Evolutionary conservation across 2,329 filamentous ascomycete genomes (phyloP).

Genomic region (Diaporthe citriasiana): DNA sequence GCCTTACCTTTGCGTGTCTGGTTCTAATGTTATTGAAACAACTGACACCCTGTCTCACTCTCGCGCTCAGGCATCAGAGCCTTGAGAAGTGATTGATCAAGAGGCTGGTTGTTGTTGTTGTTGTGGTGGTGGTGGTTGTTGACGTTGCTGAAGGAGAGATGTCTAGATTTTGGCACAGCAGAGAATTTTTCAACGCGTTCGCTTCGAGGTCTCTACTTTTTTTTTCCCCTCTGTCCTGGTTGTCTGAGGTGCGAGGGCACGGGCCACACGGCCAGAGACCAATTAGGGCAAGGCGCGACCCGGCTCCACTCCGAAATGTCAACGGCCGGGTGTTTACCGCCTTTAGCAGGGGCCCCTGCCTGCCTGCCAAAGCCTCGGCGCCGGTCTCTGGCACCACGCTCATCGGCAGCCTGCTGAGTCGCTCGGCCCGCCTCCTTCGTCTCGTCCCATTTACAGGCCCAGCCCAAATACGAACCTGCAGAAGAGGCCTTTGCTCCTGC

Average conservation of each 20-base stretch:
- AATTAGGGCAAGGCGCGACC: slow-evolving; percentile 7
- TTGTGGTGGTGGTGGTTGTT: slow-evolving; percentile 2
- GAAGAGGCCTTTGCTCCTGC: not conserved
- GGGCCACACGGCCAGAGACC: slow-evolving; percentile 20
- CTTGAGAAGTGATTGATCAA: slow-evolving; percentile 11
- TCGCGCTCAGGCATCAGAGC: not conserved
- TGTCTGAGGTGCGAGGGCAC: slow-evolving; percentile 31
- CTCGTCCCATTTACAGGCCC: not conserved
- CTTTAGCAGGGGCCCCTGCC: slow-evolving; percentile 2
- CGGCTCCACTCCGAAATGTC: slow-evolving; percentile 8
- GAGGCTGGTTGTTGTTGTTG: not conserved
- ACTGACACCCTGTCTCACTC: not conserved
- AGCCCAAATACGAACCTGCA: slow-evolving; percentile 3
- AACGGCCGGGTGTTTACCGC: slow-evolving; percentile 24
- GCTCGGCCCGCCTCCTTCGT: slow-evolving; percentile 9
- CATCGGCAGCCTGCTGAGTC: slow-evolving; percentile 17
- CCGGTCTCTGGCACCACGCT: slow-evolving; percentile 3
- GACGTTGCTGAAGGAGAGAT: not conserved
- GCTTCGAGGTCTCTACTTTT: not conserved
- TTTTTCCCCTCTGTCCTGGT: too few relatives aligned
- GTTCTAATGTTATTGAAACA: not conserved
- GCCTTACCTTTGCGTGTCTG: slow-evolving; percentile 11
- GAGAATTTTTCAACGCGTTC: slow-evolving; percentile 23
- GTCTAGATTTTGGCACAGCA: slow-evolving; percentile 1
- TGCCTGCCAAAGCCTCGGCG: slow-evolving; percentile 2